A percentile compares a stretch with the other conserved stretches of the same genome.
Conservation (phyloP, 1,284 basidiomycete genomes). For the Tilletia indica region DNA sequence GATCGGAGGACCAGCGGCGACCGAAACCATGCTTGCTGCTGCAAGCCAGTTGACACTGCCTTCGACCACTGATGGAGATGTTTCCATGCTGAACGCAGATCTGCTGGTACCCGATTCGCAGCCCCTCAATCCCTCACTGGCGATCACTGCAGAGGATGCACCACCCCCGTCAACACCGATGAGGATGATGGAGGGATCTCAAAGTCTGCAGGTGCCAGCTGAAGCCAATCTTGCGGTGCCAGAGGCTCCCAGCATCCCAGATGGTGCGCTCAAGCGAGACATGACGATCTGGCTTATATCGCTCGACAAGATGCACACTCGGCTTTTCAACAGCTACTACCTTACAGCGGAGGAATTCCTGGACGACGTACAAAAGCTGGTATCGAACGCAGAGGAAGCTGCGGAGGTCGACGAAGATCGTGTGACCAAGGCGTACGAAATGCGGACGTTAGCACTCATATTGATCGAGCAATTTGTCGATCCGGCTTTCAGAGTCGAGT, state of each 20-base stretch:
- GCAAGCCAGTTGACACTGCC: neutral
- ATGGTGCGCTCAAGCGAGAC: conserved; percentile 31
- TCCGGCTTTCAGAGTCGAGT: conserved; percentile 74
- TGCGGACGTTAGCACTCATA: conserved; percentile 82
- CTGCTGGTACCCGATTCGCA: neutral
- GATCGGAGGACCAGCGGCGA: neutral
- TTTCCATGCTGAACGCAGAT: conserved; percentile 2
- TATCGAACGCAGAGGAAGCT: conserved; percentile 71
- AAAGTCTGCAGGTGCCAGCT: neutral
- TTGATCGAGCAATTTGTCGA: conserved; percentile 84
- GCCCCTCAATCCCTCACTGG: conserved; percentile 17
- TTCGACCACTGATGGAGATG: neutral
- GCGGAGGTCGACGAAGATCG: conserved; percentile 67
- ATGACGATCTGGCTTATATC: conserved; percentile 52
- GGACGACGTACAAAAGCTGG: conserved; percentile 81
- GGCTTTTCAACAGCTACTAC: conserved; percentile 82
- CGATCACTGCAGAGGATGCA: neutral
- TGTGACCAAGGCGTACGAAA: conserved; percentile 81
- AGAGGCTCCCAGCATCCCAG: neutral
- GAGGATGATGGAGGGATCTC: neutral
- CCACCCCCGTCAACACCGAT: conserved; percentile 15
- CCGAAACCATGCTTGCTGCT: neutral
- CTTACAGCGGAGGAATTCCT: conserved; percentile 83
- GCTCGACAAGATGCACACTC: conserved; percentile 82
- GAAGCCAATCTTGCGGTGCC: neutral